Percentiles rank a stretch among this genome's conserved stretches.
phyloP scores from a whole-genome alignment of 768 basidiomycete genomes.

The Boletus huronensis region DNA sequence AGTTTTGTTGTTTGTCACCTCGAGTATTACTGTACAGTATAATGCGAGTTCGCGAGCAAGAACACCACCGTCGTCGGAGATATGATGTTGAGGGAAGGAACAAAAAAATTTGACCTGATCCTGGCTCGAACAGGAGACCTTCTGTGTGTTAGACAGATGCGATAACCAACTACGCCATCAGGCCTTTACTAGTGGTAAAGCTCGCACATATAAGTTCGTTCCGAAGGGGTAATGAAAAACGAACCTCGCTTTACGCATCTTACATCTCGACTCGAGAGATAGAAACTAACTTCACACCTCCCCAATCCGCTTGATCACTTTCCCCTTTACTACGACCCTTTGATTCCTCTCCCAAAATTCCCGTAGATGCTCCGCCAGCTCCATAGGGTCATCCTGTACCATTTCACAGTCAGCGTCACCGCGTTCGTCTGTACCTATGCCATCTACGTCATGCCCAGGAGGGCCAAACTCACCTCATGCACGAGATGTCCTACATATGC shows the following conservation, averaged over 20 bases:
- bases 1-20: background rate
- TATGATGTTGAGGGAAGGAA: no score
- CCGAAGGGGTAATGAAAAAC: fast-evolving
- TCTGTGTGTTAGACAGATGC: conserved; percentile 80
- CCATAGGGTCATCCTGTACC: conserved; percentile 77
- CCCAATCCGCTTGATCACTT: conserved; percentile 51
- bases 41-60: background rate
- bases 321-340: conserved; percentile 52
- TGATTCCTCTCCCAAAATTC: conserved; percentile 94
- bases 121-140: conserved; percentile 69
- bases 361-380: conserved; percentile 73
- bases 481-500: conserved; percentile 80
- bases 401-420: background rate
- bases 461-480: conserved; percentile 66
- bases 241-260: no score
- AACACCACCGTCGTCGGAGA: background rate
- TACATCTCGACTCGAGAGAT: background rate
- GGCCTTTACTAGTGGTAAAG: conserved; percentile 12
- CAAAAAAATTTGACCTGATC: conserved; percentile 35
- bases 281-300: conserved; percentile 31
- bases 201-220: background rate
- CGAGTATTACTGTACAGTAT: background rate
- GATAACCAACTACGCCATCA: conserved; percentile 59
- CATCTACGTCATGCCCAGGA: background rate
- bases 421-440: background rate